Evolutionary conservation across 2,329 filamentous ascomycete species (phyloP), one percentile per base, ranked within the genome.

Genomic region (Penicillium sp.): DNA sequence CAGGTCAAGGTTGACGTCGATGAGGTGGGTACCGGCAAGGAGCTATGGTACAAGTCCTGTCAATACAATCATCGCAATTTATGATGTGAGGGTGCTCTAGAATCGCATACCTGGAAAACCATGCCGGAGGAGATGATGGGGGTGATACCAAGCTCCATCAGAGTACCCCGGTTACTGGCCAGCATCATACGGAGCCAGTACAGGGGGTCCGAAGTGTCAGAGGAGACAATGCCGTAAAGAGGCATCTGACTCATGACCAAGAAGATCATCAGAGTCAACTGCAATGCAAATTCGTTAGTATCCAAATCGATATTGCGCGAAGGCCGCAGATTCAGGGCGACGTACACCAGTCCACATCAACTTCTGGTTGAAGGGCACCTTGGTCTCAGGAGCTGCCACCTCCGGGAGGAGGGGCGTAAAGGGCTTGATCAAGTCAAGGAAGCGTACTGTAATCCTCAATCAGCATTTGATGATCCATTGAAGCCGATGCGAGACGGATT

Each of bases 161-260:
- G 76, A 26, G 92, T 96, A 77, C 92, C 92, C 72, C 92, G 87
- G 78, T 99, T 99, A 88, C 91, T 96, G 73, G 94, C 94, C 85
- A 97, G 86, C 87, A 99, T 97, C 93, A 99, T 97, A 78, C 94
- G 89, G 72, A 99, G 84, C 94, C 94, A 99, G 86, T 99, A 99
- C 70, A 99, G 84, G 67, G 94, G 95, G 80, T 99, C 95, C 59
- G 94, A 97, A 69, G 91, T 97, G 79, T 94, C 90, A 70, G 94
- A 99, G 53, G 94, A 99, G 73, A 99, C 95, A 78, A 99, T 99
- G 79, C 94, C 94, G 80, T 99, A 99, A 60, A 94, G 81, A 63
- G 94, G 92, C 94, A 99, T 97, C 81, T 97, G 94, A 81, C 91
- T 97, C 94, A 99, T 99, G 78, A 99, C 91, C 84, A 99, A 81